Evolutionary conservation across 2,329 filamentous ascomycete genomes (phyloP).

Genomic region (Xylaria sp.): DNA sequence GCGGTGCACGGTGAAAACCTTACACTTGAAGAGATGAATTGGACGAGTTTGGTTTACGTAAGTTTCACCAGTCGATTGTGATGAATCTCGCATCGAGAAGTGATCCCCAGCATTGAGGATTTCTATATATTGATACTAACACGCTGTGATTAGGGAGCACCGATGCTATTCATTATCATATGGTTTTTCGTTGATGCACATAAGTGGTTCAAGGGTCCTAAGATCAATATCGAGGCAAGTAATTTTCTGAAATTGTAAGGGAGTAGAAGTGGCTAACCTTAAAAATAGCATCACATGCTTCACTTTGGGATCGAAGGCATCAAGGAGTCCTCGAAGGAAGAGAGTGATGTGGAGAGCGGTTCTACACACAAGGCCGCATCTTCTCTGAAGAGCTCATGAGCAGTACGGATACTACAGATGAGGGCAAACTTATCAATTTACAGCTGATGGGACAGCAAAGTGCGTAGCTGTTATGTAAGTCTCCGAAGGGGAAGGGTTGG

Average conservation of each 20-base stretch:
- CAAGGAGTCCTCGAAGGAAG: constrained; percentile 30
- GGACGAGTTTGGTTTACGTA: constrained; percentile 66
- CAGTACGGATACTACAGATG: no score
- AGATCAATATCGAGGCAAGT: constrained; percentile 63
- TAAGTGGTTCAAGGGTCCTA: constrained; percentile 74
- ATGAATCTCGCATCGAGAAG: neutral
- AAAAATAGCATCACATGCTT: constrained; percentile 36
- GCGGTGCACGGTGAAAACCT: constrained; percentile 60
- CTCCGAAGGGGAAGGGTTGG: no score
- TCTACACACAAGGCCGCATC: constrained; percentile 30
- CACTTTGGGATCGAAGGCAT: constrained; percentile 31
- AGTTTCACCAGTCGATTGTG: constrained; percentile 13
- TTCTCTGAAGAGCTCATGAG: no score
- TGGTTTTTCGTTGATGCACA: constrained; percentile 69
- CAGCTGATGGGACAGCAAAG: no score
- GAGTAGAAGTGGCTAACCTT: constrained; percentile 3
- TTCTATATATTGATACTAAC: neutral
- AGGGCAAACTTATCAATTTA: no score
- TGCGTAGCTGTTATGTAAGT: no score
- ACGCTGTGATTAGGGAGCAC: constrained; percentile 53
- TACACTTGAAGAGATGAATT: constrained; percentile 64
- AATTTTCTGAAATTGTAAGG: neutral
- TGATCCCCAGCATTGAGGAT: neutral
- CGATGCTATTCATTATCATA: constrained; percentile 62
- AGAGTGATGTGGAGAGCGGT: constrained; percentile 34